Conservation (phyloP, 768 basidiomycete genomes). For the Tulasnella sp. region DNA sequence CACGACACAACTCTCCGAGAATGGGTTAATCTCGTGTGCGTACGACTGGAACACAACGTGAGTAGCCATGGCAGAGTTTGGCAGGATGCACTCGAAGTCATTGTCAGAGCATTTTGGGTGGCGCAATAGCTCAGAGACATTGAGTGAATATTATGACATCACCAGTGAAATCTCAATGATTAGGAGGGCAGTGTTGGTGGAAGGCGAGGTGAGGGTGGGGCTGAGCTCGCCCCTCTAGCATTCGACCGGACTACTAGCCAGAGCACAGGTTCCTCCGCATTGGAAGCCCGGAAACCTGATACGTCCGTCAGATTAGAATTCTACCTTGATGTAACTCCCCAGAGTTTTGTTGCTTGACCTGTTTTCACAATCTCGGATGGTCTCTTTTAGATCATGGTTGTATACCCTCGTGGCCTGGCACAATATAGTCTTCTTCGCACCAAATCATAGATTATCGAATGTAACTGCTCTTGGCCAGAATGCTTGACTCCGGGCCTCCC, state of each 20-base stretch:
- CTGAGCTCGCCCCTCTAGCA: not conserved
- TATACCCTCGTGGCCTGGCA: not conserved
- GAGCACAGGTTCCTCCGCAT: not conserved
- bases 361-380: not conserved
- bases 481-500: not conserved
- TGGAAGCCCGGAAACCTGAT: not conserved
- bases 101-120: not conserved
- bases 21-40: slow-evolving; percentile 69
- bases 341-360: not conserved
- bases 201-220: not conserved
- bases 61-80: slow-evolving; percentile 56
- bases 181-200: not conserved
- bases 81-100: no score
- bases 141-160: not conserved
- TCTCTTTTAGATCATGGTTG: not conserved
- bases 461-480: not conserved
- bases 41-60: slow-evolving; percentile 64
- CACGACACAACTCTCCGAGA: slow-evolving; percentile 78
- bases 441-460: not conserved
- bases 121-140: not conserved
- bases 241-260: not conserved
- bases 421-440: not conserved
- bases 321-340: not conserved
- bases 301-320: not conserved
- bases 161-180: not conserved